phyloP scores from a whole-genome alignment of 2,329 filamentous ascomycete genomes.

The Chaetomium olivaceum region DNA sequence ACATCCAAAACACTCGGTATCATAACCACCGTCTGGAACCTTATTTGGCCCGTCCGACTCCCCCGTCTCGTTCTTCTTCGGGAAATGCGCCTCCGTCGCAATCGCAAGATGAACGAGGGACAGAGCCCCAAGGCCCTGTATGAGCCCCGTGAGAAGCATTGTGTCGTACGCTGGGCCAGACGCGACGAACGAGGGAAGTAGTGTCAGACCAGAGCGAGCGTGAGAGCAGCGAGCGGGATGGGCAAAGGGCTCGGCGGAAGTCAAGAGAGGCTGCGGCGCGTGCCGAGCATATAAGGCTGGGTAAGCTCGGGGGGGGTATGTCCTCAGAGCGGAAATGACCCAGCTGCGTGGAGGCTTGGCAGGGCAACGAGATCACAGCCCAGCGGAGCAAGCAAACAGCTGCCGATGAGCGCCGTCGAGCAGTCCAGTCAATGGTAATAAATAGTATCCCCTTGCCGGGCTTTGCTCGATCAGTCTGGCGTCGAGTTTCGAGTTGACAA shows the following conservation, averaged over 20 bases:
- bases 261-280: conserved; percentile 23
- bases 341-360: conserved; percentile 31
- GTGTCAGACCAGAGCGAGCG: conserved; percentile 26
- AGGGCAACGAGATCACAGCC: conserved; percentile 9
- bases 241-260: conserved; percentile 7
- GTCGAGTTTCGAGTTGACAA: neutral
- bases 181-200: conserved; percentile 21
- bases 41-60: conserved; percentile 26
- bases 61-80: conserved; percentile 26
- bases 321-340: conserved; percentile 22
- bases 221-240: conserved; percentile 30
- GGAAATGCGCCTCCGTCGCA: conserved; percentile 25
- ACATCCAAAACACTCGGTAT: conserved; percentile 1
- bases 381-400: conserved; percentile 13
- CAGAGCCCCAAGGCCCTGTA: conserved; percentile 30
- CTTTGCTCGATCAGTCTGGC: neutral
- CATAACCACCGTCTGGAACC: conserved; percentile 14
- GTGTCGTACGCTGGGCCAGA: conserved; percentile 20
- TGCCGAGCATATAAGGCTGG: conserved; percentile 32
- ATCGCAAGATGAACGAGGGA: conserved; percentile 29
- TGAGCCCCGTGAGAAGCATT: conserved; percentile 33
- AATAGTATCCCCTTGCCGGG: no score
- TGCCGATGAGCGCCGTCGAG: conserved; percentile 2
- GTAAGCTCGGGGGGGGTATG: conserved; percentile 13
- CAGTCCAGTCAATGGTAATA: neutral